phyloP scores from a whole-genome alignment of 1,284 basidiomycete species.

The Trametes polyzona region DNA sequence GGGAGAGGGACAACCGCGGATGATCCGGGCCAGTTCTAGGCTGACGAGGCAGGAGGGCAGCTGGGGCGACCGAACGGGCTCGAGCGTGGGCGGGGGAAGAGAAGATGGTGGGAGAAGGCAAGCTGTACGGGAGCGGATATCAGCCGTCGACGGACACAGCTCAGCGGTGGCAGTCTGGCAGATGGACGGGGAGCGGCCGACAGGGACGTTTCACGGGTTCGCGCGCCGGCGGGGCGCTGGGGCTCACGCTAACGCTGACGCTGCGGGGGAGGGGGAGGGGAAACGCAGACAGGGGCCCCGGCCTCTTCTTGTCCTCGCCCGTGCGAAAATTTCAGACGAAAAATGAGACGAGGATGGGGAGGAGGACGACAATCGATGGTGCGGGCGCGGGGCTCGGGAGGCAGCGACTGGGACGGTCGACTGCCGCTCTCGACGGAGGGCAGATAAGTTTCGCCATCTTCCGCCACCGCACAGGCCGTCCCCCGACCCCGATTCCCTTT shows the following conservation, averaged over 20 bases:
- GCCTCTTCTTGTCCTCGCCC: neutral
- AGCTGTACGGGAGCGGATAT: neutral
- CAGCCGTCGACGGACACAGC: slow-evolving; percentile 6
- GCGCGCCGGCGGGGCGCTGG: too few species aligned
- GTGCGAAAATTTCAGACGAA: slow-evolving; percentile 5
- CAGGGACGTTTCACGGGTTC: neutral
- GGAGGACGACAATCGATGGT: slow-evolving; percentile 8
- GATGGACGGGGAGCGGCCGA: neutral
- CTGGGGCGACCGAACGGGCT: slow-evolving; percentile 10
- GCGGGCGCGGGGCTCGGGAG: too few species aligned
- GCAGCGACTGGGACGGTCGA: neutral
- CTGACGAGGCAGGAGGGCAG: slow-evolving; percentile 1
- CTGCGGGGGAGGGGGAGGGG: slow-evolving; percentile 2
- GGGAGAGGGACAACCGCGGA: slow-evolving; percentile 20
- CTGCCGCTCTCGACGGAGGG: slow-evolving; percentile 8
- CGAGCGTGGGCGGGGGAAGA: slow-evolving; percentile 11
- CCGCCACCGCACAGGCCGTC: slow-evolving; percentile 12
- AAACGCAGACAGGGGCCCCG: neutral
- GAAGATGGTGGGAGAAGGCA: neutral
- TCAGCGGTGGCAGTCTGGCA: neutral
- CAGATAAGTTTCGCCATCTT: slow-evolving; percentile 26
- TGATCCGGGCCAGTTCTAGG: slow-evolving; percentile 23
- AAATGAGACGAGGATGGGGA: neutral
- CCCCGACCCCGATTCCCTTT: slow-evolving; percentile 8
- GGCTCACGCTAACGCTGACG: too few species aligned